phyloP scores from a whole-genome alignment of 2,329 filamentous ascomycete genomes.

The Neopestalotiopsis sp. region DNA sequence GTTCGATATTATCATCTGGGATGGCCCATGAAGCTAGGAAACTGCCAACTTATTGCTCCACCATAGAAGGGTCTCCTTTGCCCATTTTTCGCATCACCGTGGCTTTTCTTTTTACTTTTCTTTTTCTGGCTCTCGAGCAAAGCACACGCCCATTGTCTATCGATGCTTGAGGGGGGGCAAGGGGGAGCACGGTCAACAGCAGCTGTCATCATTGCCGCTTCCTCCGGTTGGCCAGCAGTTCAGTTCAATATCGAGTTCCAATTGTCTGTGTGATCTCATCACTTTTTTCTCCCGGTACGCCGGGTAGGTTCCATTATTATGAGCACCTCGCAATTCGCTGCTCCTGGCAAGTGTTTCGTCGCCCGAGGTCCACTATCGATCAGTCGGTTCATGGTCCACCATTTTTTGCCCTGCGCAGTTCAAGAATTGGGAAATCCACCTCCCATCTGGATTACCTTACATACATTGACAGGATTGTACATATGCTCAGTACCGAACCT shows the following conservation, averaged over 20 bases:
- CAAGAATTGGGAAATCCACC: not conserved
- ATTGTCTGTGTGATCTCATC: not conserved
- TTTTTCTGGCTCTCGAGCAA: not conserved
- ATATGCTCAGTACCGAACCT: not conserved
- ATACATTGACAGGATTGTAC: too few species aligned
- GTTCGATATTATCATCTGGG: not conserved
- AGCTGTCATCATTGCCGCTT: not conserved
- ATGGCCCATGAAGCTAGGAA: constrained; percentile 3
- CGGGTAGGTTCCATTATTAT: too few species aligned
- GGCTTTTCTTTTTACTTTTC: not conserved
- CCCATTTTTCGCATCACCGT: not conserved
- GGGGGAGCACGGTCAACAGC: not conserved
- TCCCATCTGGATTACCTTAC: not conserved
- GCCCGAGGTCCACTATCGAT: not conserved
- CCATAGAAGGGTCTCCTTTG: not conserved
- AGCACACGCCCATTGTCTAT: constrained; percentile 1
- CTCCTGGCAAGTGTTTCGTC: not conserved
- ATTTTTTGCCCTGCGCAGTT: not conserved
- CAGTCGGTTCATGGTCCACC: not conserved
- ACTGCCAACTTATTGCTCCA: constrained; percentile 2
- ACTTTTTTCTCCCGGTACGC: not conserved
- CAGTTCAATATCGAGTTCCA: not conserved
- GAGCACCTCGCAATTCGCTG: too few species aligned
- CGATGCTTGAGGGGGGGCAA: not conserved
- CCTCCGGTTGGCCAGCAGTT: not conserved